phyloP scores from a whole-genome alignment of 83 land plant species.

The Diphasiastrum complanatum region DNA sequence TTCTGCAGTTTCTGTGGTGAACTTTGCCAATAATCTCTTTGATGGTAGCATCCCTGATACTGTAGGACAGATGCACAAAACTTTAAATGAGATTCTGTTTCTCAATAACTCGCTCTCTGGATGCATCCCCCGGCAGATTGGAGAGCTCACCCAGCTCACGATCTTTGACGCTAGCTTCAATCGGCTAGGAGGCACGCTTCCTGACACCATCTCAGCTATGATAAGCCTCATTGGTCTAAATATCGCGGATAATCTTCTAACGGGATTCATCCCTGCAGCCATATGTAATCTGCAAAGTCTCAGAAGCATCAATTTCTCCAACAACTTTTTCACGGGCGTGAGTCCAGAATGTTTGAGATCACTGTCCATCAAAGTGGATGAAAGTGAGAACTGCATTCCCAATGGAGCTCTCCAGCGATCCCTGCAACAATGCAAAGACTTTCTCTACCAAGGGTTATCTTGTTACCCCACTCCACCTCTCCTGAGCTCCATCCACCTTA shows the following conservation, averaged over 20 bases:
- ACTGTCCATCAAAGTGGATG: conserved; percentile 24
- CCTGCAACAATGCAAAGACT: conserved; percentile 35
- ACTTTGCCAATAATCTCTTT: conserved; percentile 55
- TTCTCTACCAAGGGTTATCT: conserved; percentile 26
- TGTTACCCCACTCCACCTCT: conserved; percentile 9
- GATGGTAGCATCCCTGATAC: conserved; percentile 45
- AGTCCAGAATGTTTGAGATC: conserved; percentile 35
- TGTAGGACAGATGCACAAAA: conserved; percentile 36
- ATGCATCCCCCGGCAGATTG: conserved; percentile 43
- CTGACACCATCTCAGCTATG: conserved; percentile 36
- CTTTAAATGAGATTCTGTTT: conserved; percentile 45
- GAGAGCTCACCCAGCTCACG: conserved; percentile 28
- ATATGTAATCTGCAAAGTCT: conserved; percentile 43
- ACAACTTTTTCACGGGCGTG: conserved; percentile 48
- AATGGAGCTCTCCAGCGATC: conserved; percentile 49
- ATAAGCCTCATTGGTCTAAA: conserved; percentile 42
- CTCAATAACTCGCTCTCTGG: conserved; percentile 53
- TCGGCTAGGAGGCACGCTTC: conserved; percentile 43
- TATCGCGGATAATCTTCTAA: conserved; percentile 42
- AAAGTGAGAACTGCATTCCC: conserved; percentile 48
- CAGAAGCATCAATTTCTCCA: conserved; percentile 43
- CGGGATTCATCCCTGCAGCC: conserved; percentile 49
- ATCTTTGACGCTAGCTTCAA: conserved; percentile 60
- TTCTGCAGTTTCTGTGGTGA: conserved; percentile 57
- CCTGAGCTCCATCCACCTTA: too few relatives aligned